Percentiles rank a stretch among this genome's conserved stretches.
These are phyloP conservation scores for Pelargonium fulgidum DNA, from an alignment of 441 rosid genomes.

Conservation along the genomic window DNA sequence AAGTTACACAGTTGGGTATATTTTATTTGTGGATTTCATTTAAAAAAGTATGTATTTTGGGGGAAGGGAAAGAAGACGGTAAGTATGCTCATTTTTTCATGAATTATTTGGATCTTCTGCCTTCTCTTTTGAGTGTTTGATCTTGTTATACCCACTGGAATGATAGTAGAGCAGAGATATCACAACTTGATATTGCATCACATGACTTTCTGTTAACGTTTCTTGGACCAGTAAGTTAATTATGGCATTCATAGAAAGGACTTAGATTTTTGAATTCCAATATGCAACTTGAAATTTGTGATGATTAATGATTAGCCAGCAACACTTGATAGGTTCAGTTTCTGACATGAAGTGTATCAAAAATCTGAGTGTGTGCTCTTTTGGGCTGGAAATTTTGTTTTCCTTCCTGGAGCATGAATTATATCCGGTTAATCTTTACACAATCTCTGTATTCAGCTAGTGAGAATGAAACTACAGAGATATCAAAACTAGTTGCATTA, in stretches of 20 bases:
- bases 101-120: not conserved
- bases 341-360: not conserved
- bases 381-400: not conserved
- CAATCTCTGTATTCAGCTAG: not conserved
- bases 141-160: not conserved
- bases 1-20: too few species aligned
- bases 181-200: too few species aligned
- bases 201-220: not conserved
- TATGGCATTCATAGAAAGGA: not conserved
- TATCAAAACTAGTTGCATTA: not conserved
- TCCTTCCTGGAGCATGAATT: not conserved
- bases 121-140: not conserved
- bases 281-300: not conserved
- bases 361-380: slow-evolving; percentile 2
- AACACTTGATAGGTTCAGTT: not conserved
- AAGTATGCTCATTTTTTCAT: not conserved
- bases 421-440: not conserved
- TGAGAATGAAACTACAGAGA: not conserved
- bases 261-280: not conserved
- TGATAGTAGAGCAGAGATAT: too few species aligned
- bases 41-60: not conserved
- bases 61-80: not conserved
- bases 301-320: not conserved
- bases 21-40: too few species aligned
- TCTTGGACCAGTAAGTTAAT: not conserved